Percentiles rank a stretch among this genome's conserved stretches.
Conservation (phyloP, 331 rosid genomes). For the Arachis monticola region DNA sequence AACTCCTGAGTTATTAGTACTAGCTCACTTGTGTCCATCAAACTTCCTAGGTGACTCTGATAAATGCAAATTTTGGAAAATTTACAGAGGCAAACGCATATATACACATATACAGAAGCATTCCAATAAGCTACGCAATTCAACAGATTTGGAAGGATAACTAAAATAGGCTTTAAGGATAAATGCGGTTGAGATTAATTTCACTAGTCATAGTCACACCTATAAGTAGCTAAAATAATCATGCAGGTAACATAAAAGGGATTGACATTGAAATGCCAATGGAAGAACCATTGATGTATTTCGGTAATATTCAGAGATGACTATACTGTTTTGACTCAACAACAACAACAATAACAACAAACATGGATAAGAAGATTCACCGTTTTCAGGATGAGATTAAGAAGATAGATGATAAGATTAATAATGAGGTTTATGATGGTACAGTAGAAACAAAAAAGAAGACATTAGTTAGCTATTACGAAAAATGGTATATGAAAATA, state of each 20-base stretch:
- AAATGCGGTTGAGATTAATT: conserved; percentile 20
- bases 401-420: no score
- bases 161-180: background rate
- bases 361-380: no score
- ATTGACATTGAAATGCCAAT: conserved; percentile 8
- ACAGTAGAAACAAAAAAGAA: no score
- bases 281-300: conserved; percentile 7
- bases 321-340: no score
- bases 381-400: no score
- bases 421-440: no score
- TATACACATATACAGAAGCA: conserved; percentile 1
- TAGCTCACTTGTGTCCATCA: background rate
- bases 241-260: conserved; percentile 11
- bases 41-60: background rate
- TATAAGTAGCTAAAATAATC: background rate
- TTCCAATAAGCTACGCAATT: conserved; percentile 12
- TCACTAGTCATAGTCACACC: conserved; percentile 5
- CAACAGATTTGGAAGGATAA: conserved; percentile 20
- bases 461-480: no score
- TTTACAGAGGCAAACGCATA: conserved; percentile 16
- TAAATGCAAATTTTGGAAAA: conserved; percentile 32
- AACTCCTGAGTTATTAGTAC: background rate
- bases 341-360: no score
- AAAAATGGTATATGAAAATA: no score
- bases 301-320: background rate